phyloP scores from a whole-genome alignment of 495 filamentous ascomycete species.

The Lasiosphaeris hirsuta region DNA sequence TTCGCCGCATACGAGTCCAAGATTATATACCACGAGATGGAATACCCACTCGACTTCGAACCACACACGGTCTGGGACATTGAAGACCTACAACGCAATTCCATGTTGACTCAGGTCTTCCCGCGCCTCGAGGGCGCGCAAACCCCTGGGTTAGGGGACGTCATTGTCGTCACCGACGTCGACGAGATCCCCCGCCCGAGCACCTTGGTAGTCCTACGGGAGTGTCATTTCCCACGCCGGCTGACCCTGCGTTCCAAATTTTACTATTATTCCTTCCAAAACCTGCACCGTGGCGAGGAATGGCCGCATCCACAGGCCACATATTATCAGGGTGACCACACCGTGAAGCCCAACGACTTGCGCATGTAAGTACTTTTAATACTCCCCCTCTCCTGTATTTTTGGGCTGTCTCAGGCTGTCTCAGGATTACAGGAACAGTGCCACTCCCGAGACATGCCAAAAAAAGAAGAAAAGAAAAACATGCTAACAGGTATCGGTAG shows the following conservation, averaged over 20 bases:
- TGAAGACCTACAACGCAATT: conserved; percentile 52
- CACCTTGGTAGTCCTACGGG: conserved; percentile 41
- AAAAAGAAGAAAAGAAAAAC: no score
- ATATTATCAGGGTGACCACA: conserved; percentile 45
- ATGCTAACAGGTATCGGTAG: no score
- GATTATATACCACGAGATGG: conserved; percentile 53
- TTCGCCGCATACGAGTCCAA: conserved; percentile 46
- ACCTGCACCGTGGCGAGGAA: conserved; percentile 46
- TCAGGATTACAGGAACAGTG: no score
- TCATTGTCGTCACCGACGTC: conserved; percentile 47
- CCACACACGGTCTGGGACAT: conserved; percentile 41
- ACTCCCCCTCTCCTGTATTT: no score
- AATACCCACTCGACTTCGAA: conserved; percentile 36
- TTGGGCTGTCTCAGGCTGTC: no score
- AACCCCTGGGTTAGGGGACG: conserved; percentile 35
- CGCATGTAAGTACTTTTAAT: conserved; percentile 39
- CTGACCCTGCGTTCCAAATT: conserved; percentile 50
- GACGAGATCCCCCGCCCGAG: conserved; percentile 52
- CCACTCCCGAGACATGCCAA: no score
- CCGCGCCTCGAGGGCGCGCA: conserved; percentile 33
- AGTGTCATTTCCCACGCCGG: conserved; percentile 49
- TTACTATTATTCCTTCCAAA: conserved; percentile 59
- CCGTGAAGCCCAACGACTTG: conserved; percentile 47
- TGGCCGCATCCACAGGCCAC: conserved; percentile 58
- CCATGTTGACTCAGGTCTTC: conserved; percentile 49